Evolutionary conservation across 441 rosid species (phyloP), one percentile per base, ranked within the genome.

Genomic region (Pelargonium myrrhifolium): DNA sequence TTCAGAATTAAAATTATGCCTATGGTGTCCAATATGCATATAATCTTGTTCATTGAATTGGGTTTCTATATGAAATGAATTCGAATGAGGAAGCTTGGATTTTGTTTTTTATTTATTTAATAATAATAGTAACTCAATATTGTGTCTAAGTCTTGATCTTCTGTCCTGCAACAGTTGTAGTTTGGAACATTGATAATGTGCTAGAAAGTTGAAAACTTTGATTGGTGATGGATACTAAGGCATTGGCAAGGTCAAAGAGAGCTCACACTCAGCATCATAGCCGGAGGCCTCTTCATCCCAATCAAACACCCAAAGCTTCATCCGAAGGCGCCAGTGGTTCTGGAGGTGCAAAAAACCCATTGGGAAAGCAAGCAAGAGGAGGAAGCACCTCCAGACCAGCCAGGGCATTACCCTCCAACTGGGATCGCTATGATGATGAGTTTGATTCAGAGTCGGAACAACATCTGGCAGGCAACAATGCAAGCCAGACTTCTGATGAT

Each of bases 231-330:
- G 97, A 93, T 53, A 60, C 89, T 2, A 93, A 93, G 70, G 71
- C 91, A 10, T 68, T 87, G 68, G 96, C 96, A 3, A 90, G 83
- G 78, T 90, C 94, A 1, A 93, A 93, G 83, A 86, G 98, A 79
- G 93, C 97, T 69, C 96, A 90, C 73, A 81, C 92, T 47, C 90
- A 78, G 64, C 89, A 87, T 71, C 90, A 87, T 67, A 83, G 66
- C 73, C 84, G 81, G 74, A 88, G 77, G 77, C 66, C 84, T 18
- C 86, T 83, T 71, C 65, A 81, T 0, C 42, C 45, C 74, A 53
- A 53, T 53, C 85, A 79, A 72, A 84, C 79, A 58, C 68, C 83
- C 1, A 87, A 82, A 66, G 71, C 62, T 9, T 62, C 77, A n/a
- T n/a, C 68, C 0, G 79, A 59, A 17, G 65, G 49, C 31, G 60